Base-by-base conservation (phyloP, 2,329 filamentous ascomycete species). In the Clarireedia homoeocarpa region DNA sequence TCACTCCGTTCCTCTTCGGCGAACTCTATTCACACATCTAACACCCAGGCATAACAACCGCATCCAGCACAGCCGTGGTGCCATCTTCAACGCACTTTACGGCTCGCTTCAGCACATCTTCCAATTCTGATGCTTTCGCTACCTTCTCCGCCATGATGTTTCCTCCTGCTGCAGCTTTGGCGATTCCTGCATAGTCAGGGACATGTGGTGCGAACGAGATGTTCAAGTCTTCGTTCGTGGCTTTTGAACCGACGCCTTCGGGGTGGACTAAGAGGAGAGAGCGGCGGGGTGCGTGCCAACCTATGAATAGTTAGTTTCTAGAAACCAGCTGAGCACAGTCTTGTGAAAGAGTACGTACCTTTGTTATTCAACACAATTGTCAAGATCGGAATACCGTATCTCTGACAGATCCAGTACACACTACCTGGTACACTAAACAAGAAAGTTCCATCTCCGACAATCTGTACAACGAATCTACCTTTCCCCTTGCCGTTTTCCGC, bases 321-420 rank as follows among this genome's bases (percentile, higher is more conserved):
- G 10, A 42, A n/a, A 12, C 23, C 15, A 40, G 30, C 6, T 14
- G 27, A 17, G 39, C 17, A 39, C 5, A 20, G 17, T 53, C 14
- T 38, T 24, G 15, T 15, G 53, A 20, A 24, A 9, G 2, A 17
- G 47, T 26, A 36, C 40, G 20, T 53, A 67, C 72, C 83, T 70
- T 85, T 81, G 65, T 88, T 88, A 66, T 87, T 87, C 51, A 88
- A 69, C 10, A 87, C 81, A 45, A 88, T 82, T 0, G 82, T 85
- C 38, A 88, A 69, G 12, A 86, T 73, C 0, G 84, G 83, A 53
- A 87, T 85, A 6, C 79, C 76, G 68, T 88, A 88, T 23, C 82
- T 75, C 59, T 82, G 75, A 0, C 80, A 75, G 50, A 88, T 85
- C 84, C 84, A 87, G 68, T 86, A 87, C 0, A 87, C 84, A 3